Evolutionary conservation across 106 monocot genomes (phyloP).

Genomic region (Acorus calamus): DNA sequence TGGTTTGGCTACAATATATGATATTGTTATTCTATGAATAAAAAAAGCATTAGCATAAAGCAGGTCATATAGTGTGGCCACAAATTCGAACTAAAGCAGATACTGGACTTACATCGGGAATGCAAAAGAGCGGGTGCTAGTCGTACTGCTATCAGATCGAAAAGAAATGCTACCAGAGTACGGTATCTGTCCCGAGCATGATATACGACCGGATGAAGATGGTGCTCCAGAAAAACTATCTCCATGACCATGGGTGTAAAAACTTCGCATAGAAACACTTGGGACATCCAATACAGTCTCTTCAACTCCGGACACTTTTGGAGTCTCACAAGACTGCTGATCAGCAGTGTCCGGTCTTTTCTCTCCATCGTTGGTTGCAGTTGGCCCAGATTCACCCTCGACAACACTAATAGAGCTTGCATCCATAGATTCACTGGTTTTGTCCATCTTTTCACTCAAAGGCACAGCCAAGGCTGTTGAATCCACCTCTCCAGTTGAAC

Average conservation of each 20-base stretch:
- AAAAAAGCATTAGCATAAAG: too few relatives aligned
- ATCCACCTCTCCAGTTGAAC: background rate
- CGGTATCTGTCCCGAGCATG: constrained; percentile 39
- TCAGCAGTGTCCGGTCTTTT: constrained; percentile 7
- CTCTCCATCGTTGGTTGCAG: background rate
- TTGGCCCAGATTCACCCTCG: constrained; percentile 5
- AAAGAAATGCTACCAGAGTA: constrained; percentile 75
- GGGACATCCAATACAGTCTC: constrained; percentile 13
- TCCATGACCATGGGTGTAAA: constrained; percentile 19
- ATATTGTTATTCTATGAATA: too few relatives aligned
- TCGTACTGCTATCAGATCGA: constrained; percentile 79
- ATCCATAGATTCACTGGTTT: background rate
- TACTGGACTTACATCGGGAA: constrained; percentile 75
- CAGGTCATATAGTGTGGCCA: too few relatives aligned
- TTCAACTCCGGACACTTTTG: constrained; percentile 5
- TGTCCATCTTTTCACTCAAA: background rate
- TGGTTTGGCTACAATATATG: too few relatives aligned
- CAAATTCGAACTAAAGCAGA: background rate
- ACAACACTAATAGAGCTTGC: background rate
- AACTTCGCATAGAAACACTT: constrained; percentile 16
- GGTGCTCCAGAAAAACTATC: constrained; percentile 31
- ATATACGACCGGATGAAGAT: constrained; percentile 12
- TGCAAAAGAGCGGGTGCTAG: constrained; percentile 83
- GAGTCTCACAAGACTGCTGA: constrained; percentile 5
- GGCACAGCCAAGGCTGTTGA: background rate